These are phyloP conservation scores for Lactarius vividus DNA, from an alignment of 768 basidiomycete species.

Conservation along the genomic window DNA sequence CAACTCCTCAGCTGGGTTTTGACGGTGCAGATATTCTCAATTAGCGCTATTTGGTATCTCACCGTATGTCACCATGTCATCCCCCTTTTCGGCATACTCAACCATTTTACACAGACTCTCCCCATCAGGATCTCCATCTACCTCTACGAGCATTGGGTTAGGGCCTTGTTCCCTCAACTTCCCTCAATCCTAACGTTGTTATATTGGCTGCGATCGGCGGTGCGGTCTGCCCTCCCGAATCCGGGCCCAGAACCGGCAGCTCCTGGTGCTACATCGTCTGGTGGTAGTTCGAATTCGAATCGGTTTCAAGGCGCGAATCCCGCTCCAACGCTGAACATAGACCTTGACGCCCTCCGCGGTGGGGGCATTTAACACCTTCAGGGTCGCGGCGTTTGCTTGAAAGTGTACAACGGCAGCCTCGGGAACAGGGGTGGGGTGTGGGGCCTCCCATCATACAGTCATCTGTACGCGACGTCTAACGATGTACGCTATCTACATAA, in stretches of 20 bases:
- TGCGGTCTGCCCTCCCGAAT: not conserved
- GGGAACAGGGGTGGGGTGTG: not conserved
- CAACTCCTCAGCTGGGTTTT: slow-evolving; percentile 10
- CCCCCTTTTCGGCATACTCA: not conserved
- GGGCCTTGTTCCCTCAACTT: slow-evolving; percentile 11
- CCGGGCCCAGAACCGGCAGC: no score
- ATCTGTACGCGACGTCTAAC: not conserved
- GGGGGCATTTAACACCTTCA: not conserved
- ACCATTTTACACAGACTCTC: not conserved
- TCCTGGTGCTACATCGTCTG: not conserved
- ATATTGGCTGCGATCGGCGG: not conserved
- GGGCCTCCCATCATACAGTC: not conserved
- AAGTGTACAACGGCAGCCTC: not conserved
- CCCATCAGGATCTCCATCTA: slow-evolving; percentile 1
- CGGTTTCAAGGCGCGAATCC: not conserved
- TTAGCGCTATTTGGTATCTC: not conserved
- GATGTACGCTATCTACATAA: not conserved
- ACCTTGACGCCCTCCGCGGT: not conserved
- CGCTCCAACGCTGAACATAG: slow-evolving; percentile 4
- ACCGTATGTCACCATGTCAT: not conserved
- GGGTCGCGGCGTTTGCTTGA: not conserved
- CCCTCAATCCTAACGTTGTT: slow-evolving; percentile 10
- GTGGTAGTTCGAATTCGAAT: not conserved
- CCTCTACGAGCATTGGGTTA: slow-evolving; percentile 16
- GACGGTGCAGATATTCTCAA: not conserved